Evolutionary conservation across 1,284 basidiomycete genomes (phyloP), one percentile per base, ranked within the genome.

Genomic region (Papiliotrema laurentii): DNA sequence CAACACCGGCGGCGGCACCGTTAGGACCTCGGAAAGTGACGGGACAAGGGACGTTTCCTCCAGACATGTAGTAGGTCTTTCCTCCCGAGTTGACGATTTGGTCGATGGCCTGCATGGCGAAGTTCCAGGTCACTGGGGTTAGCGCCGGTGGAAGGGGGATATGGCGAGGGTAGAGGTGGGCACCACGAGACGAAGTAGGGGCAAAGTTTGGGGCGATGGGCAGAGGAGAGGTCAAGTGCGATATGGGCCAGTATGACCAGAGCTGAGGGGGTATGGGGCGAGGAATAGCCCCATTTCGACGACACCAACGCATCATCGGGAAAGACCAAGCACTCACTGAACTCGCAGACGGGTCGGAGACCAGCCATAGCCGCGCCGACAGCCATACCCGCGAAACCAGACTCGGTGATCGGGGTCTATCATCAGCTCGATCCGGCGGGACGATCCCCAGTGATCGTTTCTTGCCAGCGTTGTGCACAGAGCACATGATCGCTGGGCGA

Each of bases 41-140:
- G 26, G 96, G 92, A 79, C 94, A 97, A 13, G 90, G 88, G 21
- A 96, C 90, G 69, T 92, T 96, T 61, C 96, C 96, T 56, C 93
- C 96, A 39, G 93, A 97, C 96, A 99, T 99, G 83, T 99, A 99
- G 78, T 97, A 92, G 11, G 96, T 98, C 81, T 98, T 99, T 61
- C 89, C 96, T 53, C 88, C 96, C n/a, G 93, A 97, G 83, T 99
- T 99, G 76, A 99, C 89, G 61, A 99, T 97, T 74, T 99, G 96
- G 77, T 99, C 96, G 72, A 99, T 98, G 56, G 94, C 92, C 77
- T 83, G 77, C 72, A 73, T 73, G 60, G 62, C 66, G 46, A 71
- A 69, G 65, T 71, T 72, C 68, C 69, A 73, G 40, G 72, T 72
- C 70, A 73, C 67, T 71, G 59, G 4, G 39, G 19, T 27, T 27